These are phyloP conservation scores for Beauveria pseudobassiana DNA, from an alignment of 2,329 filamentous ascomycete species.

Conservation along the genomic window DNA sequence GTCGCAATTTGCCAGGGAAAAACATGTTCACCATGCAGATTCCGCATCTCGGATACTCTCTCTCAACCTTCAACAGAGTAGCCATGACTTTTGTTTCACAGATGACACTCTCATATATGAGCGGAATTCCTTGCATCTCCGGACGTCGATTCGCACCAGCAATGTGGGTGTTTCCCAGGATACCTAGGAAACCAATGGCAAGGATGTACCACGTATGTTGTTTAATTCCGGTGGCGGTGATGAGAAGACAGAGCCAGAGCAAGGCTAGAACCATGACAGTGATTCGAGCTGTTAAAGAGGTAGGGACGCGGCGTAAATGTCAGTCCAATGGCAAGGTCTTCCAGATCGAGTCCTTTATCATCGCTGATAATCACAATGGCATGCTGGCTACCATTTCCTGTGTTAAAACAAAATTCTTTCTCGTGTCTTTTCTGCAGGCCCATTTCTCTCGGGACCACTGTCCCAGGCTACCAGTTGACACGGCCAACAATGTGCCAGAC, in stretches of 20 bases:
- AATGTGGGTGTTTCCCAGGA: constrained; percentile 32
- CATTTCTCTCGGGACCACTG: neutral
- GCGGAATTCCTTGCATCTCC: constrained; percentile 20
- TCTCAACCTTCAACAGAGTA: constrained; percentile 11
- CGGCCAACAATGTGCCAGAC: neutral
- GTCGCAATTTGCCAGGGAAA: neutral
- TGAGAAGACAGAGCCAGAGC: constrained; percentile 33
- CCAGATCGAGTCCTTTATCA: constrained; percentile 30
- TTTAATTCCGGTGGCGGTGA: constrained; percentile 29
- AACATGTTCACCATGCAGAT: neutral
- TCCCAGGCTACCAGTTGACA: neutral
- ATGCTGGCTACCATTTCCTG: constrained; percentile 30
- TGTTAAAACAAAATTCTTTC: neutral
- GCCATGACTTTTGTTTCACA: constrained; percentile 12
- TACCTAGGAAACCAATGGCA: constrained; percentile 31
- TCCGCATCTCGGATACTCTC: neutral
- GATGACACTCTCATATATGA: constrained; percentile 9
- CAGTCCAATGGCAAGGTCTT: constrained; percentile 29
- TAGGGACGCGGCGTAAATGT: neutral
- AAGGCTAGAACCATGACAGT: constrained; percentile 20
- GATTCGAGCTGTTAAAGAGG: constrained; percentile 14
- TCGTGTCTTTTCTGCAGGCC: neutral
- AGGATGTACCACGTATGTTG: constrained; percentile 33
- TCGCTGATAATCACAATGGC: constrained; percentile 30
- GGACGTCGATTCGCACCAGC: constrained; percentile 24